These are phyloP conservation scores for Metschnikowia continentalis DNA, from an alignment of 805 yeast species.

Conservation along the genomic window DNA sequence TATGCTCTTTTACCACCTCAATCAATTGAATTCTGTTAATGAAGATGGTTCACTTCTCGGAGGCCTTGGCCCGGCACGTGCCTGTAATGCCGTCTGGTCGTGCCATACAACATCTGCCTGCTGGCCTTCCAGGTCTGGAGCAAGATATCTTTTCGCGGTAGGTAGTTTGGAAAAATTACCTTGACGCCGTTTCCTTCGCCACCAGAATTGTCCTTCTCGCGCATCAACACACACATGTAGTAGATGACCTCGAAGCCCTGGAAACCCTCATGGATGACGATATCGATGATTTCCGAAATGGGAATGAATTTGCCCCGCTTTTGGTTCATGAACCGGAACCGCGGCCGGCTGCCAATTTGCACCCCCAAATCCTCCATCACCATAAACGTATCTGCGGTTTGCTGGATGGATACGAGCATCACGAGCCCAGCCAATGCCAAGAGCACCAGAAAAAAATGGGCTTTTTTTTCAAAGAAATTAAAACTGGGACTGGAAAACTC, in stretches of 20 bases:
- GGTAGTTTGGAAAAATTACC: conserved; percentile 39
- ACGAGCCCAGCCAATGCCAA: conserved; percentile 5
- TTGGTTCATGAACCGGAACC: conserved; percentile 13
- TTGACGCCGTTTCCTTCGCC: conserved; percentile 21
- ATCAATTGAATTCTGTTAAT: neutral
- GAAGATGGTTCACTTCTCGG: conserved; percentile 16
- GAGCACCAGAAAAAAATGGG: conserved; percentile 1
- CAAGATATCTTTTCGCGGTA: conserved; percentile 40
- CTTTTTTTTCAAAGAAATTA: neutral
- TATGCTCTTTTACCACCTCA: no score
- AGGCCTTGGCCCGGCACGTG: conserved; percentile 21
- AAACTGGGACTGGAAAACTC: neutral
- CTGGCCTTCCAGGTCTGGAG: conserved; percentile 38
- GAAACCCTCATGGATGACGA: conserved; percentile 75
- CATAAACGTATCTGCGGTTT: conserved; percentile 39
- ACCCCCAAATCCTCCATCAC: conserved; percentile 46
- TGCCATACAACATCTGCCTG: conserved; percentile 31
- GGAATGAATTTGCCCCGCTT: conserved; percentile 49
- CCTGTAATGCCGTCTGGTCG: conserved; percentile 14
- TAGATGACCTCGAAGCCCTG: conserved; percentile 58
- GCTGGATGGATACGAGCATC: conserved; percentile 25
- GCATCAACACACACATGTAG: conserved; percentile 57
- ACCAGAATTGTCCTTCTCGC: conserved; percentile 18
- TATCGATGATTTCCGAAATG: conserved; percentile 51
- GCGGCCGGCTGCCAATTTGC: conserved; percentile 33